Evolutionary conservation across 345 rosid genomes (phyloP).

Genomic region (Hevea brasiliensis): DNA sequence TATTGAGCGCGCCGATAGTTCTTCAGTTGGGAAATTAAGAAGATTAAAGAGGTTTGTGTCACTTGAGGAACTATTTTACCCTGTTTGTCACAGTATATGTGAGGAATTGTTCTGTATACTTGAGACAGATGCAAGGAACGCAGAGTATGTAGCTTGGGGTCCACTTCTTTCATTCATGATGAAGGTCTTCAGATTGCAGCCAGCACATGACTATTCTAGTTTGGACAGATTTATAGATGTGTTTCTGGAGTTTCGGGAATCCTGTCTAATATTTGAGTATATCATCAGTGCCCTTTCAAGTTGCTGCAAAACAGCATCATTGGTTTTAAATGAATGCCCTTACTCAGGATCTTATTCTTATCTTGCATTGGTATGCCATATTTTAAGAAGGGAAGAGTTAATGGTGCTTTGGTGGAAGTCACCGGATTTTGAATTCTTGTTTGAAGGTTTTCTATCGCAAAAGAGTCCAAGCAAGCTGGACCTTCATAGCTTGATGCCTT

Average conservation of each 20-base stretch:
- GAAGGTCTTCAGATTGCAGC: slow-evolving; percentile 64
- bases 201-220: slow-evolving; percentile 71
- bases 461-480: slow-evolving; percentile 81
- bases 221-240: slow-evolving; percentile 69
- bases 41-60: slow-evolving; percentile 79
- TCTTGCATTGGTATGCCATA: slow-evolving; percentile 84
- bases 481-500: slow-evolving; percentile 79
- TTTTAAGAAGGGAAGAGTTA: slow-evolving; percentile 67
- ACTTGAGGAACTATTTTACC: slow-evolving; percentile 65
- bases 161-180: slow-evolving; percentile 73
- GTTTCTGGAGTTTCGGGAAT: slow-evolving; percentile 61
- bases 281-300: slow-evolving; percentile 68
- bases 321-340: slow-evolving; percentile 79
- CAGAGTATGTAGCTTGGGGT: slow-evolving; percentile 77
- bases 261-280: slow-evolving; percentile 58
- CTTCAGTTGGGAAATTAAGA: slow-evolving; percentile 62
- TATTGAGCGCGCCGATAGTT: slow-evolving; percentile 54
- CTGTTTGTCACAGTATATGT: slow-evolving; percentile 70
- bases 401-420: slow-evolving; percentile 90
- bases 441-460: slow-evolving; percentile 82
- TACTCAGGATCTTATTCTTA: slow-evolving; percentile 86
- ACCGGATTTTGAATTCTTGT: slow-evolving; percentile 65
- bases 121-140: slow-evolving; percentile 51
- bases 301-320: slow-evolving; percentile 70
- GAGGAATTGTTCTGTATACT: slow-evolving; percentile 63